Evolutionary conservation across 202 grass and related monocot genomes (phyloP), one percentile per base, ranked within the genome.

Genomic region (Musa balbisiana): DNA sequence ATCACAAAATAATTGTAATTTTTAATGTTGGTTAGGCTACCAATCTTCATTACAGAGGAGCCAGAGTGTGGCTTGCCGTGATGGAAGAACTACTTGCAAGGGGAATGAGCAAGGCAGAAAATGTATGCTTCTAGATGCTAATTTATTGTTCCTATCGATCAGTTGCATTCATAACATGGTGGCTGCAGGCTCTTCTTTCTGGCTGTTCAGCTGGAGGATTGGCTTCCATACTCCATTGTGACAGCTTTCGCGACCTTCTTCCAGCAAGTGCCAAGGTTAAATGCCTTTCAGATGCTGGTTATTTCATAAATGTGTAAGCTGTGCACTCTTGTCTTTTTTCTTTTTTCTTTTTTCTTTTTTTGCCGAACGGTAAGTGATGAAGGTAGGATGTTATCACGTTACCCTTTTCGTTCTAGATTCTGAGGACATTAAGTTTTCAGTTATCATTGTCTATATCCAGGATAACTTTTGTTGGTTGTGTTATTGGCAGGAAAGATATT

Each of bases 161-260:
- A 84, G 69, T 15, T 11, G 22, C 16, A n/a, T 51, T 51, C 43
- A 17, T 70, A 15, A n/a, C 14, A 58, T 58, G 14, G 65, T 5
- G 10, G 23, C 72, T 81, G 20, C 79, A 96, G 92, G 85, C 83
- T 13, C 76, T 96, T 59, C 85, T 92, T 76, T 73, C 84, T 73
- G 89, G 92, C 10, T 91, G 87, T 49, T 96, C 92, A 76, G 92
- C 92, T 66, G 89, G 89, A 62, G 81, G 81, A 80, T 84, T 89
- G 62, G 79, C 89, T 73, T 74, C 87, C 1, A 70, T 92, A 10
- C 62, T 92, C 8, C 89, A 96, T 60, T 96, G 92, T 49, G 79
- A 92, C 49, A 73, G 79, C 71, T 96, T 96, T 15, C 53, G 55
- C 54, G 25, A 58, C 65, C 21, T 55, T 21, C 83, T 96, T 71